Evolutionary conservation across 129 eudicot species (phyloP).

Genomic region (Artemisia annua): DNA sequence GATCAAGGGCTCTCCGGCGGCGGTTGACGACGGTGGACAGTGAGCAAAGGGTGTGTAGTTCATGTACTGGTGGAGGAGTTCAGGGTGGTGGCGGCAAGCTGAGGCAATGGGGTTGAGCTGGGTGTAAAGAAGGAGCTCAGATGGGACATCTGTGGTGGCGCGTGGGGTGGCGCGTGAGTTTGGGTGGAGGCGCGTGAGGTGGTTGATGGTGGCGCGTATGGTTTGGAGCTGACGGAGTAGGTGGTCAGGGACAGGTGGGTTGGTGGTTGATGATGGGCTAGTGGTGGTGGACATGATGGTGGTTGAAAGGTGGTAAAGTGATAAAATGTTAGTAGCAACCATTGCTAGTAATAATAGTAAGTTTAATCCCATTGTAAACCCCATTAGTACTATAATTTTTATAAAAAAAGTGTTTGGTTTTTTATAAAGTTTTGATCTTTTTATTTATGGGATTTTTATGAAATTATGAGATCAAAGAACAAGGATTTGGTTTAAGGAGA

Average conservation of each 20-base stretch:
- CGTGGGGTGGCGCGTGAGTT: conserved; percentile 34
- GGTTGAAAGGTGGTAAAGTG: conserved; percentile 96
- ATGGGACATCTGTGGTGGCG: conserved; percentile 48
- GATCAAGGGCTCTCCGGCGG: conserved; percentile 62
- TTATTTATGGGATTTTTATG: neutral
- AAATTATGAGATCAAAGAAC: no score
- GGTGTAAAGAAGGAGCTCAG: conserved; percentile 79
- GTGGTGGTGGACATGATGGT: conserved; percentile 47
- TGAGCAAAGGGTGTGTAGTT: conserved; percentile 66
- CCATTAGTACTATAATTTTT: conserved; percentile 29
- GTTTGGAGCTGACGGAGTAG: conserved; percentile 83
- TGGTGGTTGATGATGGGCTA: conserved; percentile 33
- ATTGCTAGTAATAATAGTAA: conserved; percentile 70
- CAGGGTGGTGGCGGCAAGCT: conserved; percentile 78
- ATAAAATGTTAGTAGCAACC: conserved; percentile 92
- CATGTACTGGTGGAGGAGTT: conserved; percentile 84
- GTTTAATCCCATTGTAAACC: conserved; percentile 82
- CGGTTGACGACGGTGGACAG: conserved; percentile 52
- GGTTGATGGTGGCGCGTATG: conserved; percentile 98
- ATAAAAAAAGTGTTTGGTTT: neutral
- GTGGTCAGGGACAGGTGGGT: conserved; percentile 76
- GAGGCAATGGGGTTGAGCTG: conserved; percentile 78
- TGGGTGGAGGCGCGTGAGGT: conserved; percentile 91
- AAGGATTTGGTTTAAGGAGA: conserved; percentile 13
- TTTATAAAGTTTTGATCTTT: neutral